Conservation (phyloP, 495 filamentous ascomycete genomes). For the Aspergillus carlsbadensis region DNA sequence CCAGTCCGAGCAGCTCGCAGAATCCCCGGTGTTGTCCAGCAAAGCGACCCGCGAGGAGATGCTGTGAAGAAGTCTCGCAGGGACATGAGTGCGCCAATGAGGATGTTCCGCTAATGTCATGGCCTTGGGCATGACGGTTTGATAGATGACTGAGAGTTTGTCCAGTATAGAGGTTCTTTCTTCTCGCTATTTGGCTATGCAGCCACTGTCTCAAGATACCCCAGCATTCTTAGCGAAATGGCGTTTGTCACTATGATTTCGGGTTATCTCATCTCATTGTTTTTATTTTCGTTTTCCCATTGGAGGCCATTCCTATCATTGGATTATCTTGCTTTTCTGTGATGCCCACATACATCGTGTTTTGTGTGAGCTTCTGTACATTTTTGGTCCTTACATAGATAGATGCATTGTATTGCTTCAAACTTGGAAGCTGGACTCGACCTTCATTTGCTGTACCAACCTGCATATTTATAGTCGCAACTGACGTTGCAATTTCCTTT, state of each 20-base stretch:
- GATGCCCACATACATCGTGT: neutral
- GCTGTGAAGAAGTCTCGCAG: conserved; percentile 33
- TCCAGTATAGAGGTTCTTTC: neutral
- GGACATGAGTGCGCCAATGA: conserved; percentile 42
- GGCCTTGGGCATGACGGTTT: neutral
- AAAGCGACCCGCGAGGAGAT: conserved; percentile 28
- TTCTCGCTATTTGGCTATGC: conserved; percentile 6
- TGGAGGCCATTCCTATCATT: neutral
- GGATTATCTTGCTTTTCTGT: neutral
- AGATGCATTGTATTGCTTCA: neutral
- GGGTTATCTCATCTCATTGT: conserved; percentile 12
- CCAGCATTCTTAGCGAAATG: conserved; percentile 19
- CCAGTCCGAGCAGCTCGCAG: conserved; percentile 31
- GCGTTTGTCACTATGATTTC: conserved; percentile 16
- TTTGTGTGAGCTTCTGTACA: neutral
- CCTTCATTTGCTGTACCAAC: neutral
- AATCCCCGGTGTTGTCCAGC: conserved; percentile 38
- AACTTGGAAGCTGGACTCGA: neutral
- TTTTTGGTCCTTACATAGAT: neutral
- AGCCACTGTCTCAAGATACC: conserved; percentile 21
- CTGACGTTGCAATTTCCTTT: conserved; percentile 4
- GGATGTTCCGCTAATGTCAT: conserved; percentile 35
- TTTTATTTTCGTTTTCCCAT: conserved; percentile 14
- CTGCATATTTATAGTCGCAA: neutral
- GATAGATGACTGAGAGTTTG: neutral